Evolutionary conservation across 495 filamentous ascomycete genomes (phyloP).

Genomic region (Neurospora sp.): DNA sequence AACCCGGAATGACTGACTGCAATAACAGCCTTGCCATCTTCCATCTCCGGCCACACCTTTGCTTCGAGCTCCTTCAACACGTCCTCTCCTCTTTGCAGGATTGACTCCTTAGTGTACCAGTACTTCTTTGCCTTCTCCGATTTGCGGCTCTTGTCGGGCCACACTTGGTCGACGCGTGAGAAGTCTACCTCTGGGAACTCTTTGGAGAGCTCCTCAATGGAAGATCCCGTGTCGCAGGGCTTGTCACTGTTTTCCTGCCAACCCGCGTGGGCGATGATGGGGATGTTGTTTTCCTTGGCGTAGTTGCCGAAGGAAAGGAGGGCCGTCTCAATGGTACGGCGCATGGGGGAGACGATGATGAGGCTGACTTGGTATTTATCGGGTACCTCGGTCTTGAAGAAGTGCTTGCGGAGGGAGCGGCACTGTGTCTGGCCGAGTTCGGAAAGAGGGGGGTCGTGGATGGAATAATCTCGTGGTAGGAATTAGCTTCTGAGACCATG

Average conservation of each 20-base stretch:
- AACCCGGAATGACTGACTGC: slow-evolving; percentile 54
- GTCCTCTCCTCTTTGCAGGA: slow-evolving; percentile 38
- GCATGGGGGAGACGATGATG: slow-evolving; percentile 49
- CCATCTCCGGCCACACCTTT: slow-evolving; percentile 32
- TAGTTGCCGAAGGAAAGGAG: slow-evolving; percentile 39
- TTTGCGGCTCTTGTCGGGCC: slow-evolving; percentile 38
- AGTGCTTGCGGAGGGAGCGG: slow-evolving; percentile 27
- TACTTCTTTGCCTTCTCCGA: slow-evolving; percentile 32
- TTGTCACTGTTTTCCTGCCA: slow-evolving; percentile 50
- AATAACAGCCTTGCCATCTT: slow-evolving; percentile 38
- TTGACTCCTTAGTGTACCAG: slow-evolving; percentile 33
- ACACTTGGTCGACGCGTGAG: slow-evolving; percentile 41
- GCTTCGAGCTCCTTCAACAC: slow-evolving; percentile 37
- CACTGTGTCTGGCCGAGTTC: slow-evolving; percentile 46
- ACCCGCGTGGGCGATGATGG: slow-evolving; percentile 40
- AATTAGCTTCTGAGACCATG: too few species aligned
- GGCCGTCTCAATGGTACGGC: slow-evolving; percentile 48
- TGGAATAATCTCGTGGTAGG: slow-evolving; percentile 38
- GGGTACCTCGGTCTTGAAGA: slow-evolving; percentile 34
- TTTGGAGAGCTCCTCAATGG: slow-evolving; percentile 25
- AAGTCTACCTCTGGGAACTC: slow-evolving; percentile 47
- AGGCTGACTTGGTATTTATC: slow-evolving; percentile 41
- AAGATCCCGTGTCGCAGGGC: slow-evolving; percentile 47
- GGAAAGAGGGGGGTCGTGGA: slow-evolving; percentile 47
- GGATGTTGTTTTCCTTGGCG: slow-evolving; percentile 36